Conservation (phyloP, 495 filamentous ascomycete species). For the Penicillium taxi region DNA sequence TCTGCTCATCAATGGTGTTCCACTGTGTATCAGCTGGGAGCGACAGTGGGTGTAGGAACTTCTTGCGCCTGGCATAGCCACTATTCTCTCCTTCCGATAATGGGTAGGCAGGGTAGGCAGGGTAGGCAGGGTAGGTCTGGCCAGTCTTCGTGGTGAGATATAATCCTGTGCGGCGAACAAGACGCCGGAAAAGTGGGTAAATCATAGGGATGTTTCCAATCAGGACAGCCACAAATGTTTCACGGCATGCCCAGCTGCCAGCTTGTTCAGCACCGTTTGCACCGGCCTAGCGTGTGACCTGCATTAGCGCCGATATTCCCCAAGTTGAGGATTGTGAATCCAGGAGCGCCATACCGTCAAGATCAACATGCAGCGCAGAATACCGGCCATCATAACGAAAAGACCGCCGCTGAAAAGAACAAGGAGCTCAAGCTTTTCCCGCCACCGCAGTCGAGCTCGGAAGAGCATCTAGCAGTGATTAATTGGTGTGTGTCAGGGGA, state of each 20-base stretch:
- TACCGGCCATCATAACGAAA: conserved; percentile 52
- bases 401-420: conserved; percentile 52
- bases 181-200: conserved; percentile 42
- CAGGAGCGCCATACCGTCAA: conserved; percentile 36
- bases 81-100: conserved; percentile 20
- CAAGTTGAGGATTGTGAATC: no score
- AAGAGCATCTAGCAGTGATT: conserved; percentile 40
- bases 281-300: conserved; percentile 30
- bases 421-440: conserved; percentile 46
- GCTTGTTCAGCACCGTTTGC: conserved; percentile 46
- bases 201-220: conserved; percentile 56
- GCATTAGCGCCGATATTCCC: no score
- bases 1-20: conserved; percentile 35
- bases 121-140: conserved; percentile 20
- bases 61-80: conserved; percentile 19
- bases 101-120: conserved; percentile 21
- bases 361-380: conserved; percentile 51
- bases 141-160: conserved; percentile 18
- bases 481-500: not conserved
- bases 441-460: conserved; percentile 41
- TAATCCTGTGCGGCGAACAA: conserved; percentile 24
- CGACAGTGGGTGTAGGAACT: conserved; percentile 34
- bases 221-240: conserved; percentile 54
- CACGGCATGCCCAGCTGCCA: conserved; percentile 55
- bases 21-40: conserved; percentile 32